Base-by-base conservation (phyloP, 2,329 filamentous ascomycete species). In the Aspergillus brasiliensis region DNA sequence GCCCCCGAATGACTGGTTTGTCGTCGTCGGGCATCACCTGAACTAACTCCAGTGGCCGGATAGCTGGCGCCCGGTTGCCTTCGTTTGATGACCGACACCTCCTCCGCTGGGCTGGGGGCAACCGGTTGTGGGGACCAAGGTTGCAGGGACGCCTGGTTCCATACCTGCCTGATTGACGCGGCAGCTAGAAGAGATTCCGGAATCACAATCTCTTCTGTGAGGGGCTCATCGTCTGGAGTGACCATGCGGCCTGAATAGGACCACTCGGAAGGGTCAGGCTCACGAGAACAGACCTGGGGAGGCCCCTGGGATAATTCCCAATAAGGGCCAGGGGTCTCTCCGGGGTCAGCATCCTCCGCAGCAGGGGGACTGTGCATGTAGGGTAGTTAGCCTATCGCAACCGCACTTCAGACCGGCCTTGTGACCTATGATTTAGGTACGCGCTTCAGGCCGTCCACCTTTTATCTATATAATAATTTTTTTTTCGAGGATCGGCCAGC, bases 161-260 rank as follows among this genome's bases (percentile, higher is more conserved):
- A 46, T 23, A 19, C 2, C 15, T 49, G 25, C 13, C n/a, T 52
- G 28, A 28, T 3, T 38, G 59, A 23, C 3, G 47, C 51, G 8
- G 47, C 27, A 4, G 51, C 27, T 8, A 61, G 8, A 15, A 61
- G 59, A 17, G 51, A 48, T 13, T 61, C 56, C 3, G 56, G 59
- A 3, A 61, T 13, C n/a, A 61, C 31, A 19, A 61, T 61, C 11
- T 61, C 59, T 25, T 61, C 51, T 10, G 25, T 27, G 15, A 31
- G 25, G 15, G n/a, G 28, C 46, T 27, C 25, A 5, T 49, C 27
- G 8, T 28, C n/a, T 8, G 15, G 19, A 27, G 44, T 8, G n/a
- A 17, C 8, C 27, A 49, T 49, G 8, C 25, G 10, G 25, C 7
- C 25, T 8, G 46, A n/a, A 13, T 28, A n/a, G 17, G 25, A 8